Conservation (phyloP, 345 rosid genomes). For the Arabidopsis suecica region DNA sequence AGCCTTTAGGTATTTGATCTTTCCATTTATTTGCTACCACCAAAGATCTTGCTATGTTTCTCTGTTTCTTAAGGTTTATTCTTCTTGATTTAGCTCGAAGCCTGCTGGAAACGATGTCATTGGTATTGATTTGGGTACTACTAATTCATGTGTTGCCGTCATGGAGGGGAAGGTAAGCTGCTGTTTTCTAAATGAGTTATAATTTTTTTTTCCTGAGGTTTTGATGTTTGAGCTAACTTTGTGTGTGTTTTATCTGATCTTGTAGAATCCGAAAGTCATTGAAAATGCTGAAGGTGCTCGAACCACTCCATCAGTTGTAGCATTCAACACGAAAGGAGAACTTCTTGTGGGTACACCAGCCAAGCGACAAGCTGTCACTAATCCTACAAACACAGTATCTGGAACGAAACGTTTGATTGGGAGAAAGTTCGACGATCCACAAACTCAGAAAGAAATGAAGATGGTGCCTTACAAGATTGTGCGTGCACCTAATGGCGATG, state of each 20-base stretch:
- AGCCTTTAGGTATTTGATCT: constrained; percentile 71
- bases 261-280: constrained; percentile 82
- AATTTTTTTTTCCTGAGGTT: neutral
- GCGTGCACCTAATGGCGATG: constrained; percentile 89
- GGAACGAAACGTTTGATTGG: constrained; percentile 91
- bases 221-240: neutral
- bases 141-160: constrained; percentile 95
- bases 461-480: constrained; percentile 93
- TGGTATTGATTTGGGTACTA: constrained; percentile 97
- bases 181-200: neutral
- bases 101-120: constrained; percentile 88
- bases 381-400: constrained; percentile 76
- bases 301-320: constrained; percentile 92
- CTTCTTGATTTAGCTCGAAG: constrained; percentile 58
- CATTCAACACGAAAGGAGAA: constrained; percentile 78
- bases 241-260: neutral
- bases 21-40: neutral
- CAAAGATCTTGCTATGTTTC: constrained; percentile 6
- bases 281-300: constrained; percentile 94
- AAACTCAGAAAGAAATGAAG: constrained; percentile 81
- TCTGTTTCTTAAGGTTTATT: neutral
- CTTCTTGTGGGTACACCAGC: constrained; percentile 89
- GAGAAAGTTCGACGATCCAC: constrained; percentile 76
- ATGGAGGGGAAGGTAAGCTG: constrained; percentile 95
- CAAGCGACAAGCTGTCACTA: constrained; percentile 93